phyloP scores from a whole-genome alignment of 78 protist genomes.

The Dictyostelium purpureum region DNA sequence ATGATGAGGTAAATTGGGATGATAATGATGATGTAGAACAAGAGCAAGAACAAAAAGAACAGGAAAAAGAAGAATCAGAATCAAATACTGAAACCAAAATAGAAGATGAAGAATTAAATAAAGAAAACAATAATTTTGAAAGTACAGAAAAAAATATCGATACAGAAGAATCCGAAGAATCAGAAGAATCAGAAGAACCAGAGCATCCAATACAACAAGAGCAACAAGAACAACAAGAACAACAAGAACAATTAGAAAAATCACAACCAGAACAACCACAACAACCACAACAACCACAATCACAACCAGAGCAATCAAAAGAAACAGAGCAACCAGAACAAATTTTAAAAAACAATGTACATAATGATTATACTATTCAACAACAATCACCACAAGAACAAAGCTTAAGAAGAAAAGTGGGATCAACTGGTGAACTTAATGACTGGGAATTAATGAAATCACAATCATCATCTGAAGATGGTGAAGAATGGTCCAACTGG shows the following conservation, averaged over 20 bases:
- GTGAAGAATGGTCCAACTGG: not conserved
- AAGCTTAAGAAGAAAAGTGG: conserved; percentile 1
- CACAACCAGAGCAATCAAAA: not conserved
- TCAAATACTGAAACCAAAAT: not conserved
- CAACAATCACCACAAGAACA: not conserved
- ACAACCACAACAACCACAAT: not conserved
- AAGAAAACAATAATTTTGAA: not conserved
- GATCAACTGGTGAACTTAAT: not conserved
- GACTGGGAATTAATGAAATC: not conserved
- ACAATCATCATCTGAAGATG: not conserved
- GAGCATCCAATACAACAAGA: not conserved
- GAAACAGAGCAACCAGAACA: not conserved
- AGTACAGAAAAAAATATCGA: not conserved
- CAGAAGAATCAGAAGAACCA: not conserved
- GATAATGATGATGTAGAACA: not conserved
- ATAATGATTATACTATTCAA: not conserved
- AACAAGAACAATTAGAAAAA: not conserved
- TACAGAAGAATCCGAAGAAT: not conserved
- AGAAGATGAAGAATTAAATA: not conserved
- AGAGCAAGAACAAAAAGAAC: not conserved
- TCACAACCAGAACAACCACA: not conserved
- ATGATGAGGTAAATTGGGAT: conserved; percentile 24
- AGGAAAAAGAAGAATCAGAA: not conserved
- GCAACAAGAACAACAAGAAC: not conserved
- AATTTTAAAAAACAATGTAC: not conserved